Evolutionary conservation across 148 eudicot species (phyloP), one percentile per base, ranked within the genome.

Genomic region (Rhododendron molle): DNA sequence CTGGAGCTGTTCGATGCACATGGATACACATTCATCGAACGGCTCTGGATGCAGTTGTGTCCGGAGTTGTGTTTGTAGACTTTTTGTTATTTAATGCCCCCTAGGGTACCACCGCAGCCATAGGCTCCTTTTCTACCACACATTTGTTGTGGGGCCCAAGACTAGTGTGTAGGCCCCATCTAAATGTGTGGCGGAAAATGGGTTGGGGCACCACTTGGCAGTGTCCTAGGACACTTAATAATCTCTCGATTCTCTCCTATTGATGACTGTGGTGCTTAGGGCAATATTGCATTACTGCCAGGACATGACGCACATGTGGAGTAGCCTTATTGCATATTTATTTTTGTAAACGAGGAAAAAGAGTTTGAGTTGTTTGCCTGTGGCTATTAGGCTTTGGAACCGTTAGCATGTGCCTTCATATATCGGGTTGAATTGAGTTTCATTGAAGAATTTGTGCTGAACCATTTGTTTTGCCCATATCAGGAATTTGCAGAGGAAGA

Each of bases 401-500:
- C 67, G 0, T 21, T 60, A 60, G 23, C 67, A 23, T 23, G 67
- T 21, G n/a, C 67, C 21, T 60, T 60, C 67, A 23, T 60, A 5
- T 60, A 0, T 62, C 3, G 62, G 85, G 85, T 83, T 83, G 80
- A 50, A 28, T 14, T 26, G 73, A 16, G 50, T 49, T 56, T 14
- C 49, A 32, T n/a, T 1, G n/a, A 23, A 23, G 32, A 40, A 4
- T 0, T 85, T 4, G 50, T 16, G 52, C 69, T 88, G 50, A 84
- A 83, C 84, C 58, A 14, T 67, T 81, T 77, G 44, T 77, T 87
- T 50, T 81, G 77, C 54, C 38, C 50, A 38, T 58, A 9, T 40
- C 93, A 94, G 95, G 98, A 93, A 32, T 85, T 78, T 83, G 94
- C 78, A 32, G 96, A 96, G 91, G 98, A 95, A 88, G 98, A 96